Conservation (phyloP, 805 yeast species). For the Ogataea henricii region DNA sequence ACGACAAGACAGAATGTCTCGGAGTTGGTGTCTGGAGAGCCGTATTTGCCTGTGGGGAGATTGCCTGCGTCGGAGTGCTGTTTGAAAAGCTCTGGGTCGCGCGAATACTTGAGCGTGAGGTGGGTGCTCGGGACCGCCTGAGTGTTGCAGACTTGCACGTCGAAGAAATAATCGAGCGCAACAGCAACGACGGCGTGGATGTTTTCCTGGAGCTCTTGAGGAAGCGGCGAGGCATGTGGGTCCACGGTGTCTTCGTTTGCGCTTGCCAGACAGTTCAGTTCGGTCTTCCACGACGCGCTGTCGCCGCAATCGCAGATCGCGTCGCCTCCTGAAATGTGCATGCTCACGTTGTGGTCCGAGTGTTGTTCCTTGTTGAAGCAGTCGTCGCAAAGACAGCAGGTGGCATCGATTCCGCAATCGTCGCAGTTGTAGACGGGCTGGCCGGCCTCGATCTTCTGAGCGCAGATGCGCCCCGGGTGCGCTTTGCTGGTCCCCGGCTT, state of each 20-base stretch:
- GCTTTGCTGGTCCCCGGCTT: slow-evolving; percentile 26
- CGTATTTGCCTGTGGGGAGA: slow-evolving; percentile 38
- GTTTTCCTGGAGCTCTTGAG: slow-evolving; percentile 20
- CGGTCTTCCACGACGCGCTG: slow-evolving; percentile 57
- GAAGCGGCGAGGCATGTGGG: slow-evolving; percentile 15
- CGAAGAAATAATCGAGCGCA: slow-evolving; percentile 43
- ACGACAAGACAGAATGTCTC: slow-evolving; percentile 50
- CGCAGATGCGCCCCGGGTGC: slow-evolving; percentile 69
- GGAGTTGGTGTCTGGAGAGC: slow-evolving; percentile 38
- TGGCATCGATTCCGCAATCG: slow-evolving; percentile 76
- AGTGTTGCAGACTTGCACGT: slow-evolving; percentile 39
- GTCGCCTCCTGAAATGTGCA: slow-evolving; percentile 49
- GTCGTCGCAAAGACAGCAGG: slow-evolving; percentile 73
- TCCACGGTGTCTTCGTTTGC: slow-evolving; percentile 13
- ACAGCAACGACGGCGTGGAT: slow-evolving; percentile 34
- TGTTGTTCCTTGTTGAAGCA: slow-evolving; percentile 77
- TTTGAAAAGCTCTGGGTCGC: slow-evolving; percentile 11
- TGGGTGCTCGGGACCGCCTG: slow-evolving; percentile 25
- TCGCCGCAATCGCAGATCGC: slow-evolving; percentile 81
- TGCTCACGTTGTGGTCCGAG: slow-evolving; percentile 60
- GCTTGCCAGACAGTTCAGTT: slow-evolving; percentile 49
- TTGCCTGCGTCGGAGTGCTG: slow-evolving; percentile 34
- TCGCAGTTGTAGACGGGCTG: slow-evolving; percentile 72
- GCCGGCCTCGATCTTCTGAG: slow-evolving; percentile 58
- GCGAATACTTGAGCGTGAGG: neutral